These are phyloP conservation scores for Mediolabrus comicus DNA, from an alignment of 108 stramenopile species.

Conservation along the genomic window DNA sequence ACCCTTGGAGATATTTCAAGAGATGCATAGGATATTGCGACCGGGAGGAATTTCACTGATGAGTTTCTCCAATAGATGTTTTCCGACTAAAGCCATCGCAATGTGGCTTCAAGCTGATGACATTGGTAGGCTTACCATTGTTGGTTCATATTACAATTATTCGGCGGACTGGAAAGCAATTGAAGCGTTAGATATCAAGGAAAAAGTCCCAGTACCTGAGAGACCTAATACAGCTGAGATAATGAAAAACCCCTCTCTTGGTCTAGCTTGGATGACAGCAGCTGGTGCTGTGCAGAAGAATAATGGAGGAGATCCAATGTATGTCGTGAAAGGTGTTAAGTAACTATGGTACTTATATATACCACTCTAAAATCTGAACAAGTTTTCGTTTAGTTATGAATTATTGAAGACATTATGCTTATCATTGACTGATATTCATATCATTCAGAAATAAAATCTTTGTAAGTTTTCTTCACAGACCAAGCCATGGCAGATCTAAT, in stretches of 20 bases:
- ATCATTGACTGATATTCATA: too few species aligned
- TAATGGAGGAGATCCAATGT: slow-evolving; percentile 72
- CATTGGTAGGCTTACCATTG: slow-evolving; percentile 66
- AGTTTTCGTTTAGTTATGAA: not conserved
- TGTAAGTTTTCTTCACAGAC: not conserved
- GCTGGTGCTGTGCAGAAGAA: slow-evolving; percentile 55
- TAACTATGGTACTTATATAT: too few species aligned
- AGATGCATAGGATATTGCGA: slow-evolving; percentile 67
- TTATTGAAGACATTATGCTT: too few species aligned
- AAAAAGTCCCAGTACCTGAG: slow-evolving; percentile 35
- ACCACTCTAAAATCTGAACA: not conserved
- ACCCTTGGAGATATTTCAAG: slow-evolving; percentile 68
- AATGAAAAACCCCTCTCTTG: slow-evolving; percentile 49
- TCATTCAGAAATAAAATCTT: too few species aligned
- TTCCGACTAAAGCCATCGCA: slow-evolving; percentile 77
- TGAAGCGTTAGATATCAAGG: slow-evolving; percentile 67
- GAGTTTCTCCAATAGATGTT: slow-evolving; percentile 74
- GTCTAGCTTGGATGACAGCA: slow-evolving; percentile 66
- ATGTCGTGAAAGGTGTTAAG: slow-evolving; percentile 70
- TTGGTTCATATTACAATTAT: slow-evolving; percentile 73
- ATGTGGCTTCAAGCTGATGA: slow-evolving; percentile 84
- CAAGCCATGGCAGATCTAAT: slow-evolving; percentile 20
- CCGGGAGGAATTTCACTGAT: slow-evolving; percentile 68
- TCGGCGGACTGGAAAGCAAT: slow-evolving; percentile 54
- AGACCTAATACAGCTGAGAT: slow-evolving; percentile 56